phyloP scores from a whole-genome alignment of 257 asterid species.

The Galeopsis tetrahit region DNA sequence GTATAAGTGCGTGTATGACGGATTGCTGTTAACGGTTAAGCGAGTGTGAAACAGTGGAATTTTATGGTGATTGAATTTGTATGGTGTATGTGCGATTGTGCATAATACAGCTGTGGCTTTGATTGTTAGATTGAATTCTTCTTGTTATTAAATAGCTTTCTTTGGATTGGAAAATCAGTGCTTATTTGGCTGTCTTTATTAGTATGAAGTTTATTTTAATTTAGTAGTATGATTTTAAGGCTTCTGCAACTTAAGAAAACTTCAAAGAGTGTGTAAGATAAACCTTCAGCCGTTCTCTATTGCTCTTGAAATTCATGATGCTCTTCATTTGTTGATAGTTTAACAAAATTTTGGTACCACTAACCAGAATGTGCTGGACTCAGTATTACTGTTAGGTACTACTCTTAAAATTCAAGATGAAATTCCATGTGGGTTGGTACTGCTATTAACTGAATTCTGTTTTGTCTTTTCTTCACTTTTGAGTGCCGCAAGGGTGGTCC shows the following conservation, averaged over 20 bases:
- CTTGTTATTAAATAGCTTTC: background rate
- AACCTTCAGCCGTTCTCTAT: constrained; percentile 7
- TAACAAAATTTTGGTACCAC: background rate
- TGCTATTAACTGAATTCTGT: background rate
- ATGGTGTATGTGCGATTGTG: constrained; percentile 11
- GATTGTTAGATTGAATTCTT: constrained; percentile 15
- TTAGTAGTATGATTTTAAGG: constrained; percentile 1
- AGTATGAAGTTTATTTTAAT: background rate
- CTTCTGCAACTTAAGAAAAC: background rate
- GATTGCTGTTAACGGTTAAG: constrained; percentile 18
- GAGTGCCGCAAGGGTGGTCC: background rate
- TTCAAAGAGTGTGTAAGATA: background rate
- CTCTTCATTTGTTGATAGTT: background rate
- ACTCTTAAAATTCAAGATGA: too few relatives aligned
- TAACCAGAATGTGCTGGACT: background rate
- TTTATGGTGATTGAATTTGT: constrained; percentile 19
- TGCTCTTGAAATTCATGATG: background rate
- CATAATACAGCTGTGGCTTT: constrained; percentile 18
- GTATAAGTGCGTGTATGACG: constrained; percentile 4
- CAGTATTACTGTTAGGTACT: background rate
- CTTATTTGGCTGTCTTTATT: background rate
- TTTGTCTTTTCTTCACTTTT: background rate
- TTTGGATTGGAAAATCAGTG: constrained; percentile 13
- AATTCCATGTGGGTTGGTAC: too few relatives aligned
- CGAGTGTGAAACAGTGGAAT: constrained; percentile 10